Evolutionary conservation across 805 yeast species (phyloP).

Genomic region (Priceomyces fermenticarens): DNA sequence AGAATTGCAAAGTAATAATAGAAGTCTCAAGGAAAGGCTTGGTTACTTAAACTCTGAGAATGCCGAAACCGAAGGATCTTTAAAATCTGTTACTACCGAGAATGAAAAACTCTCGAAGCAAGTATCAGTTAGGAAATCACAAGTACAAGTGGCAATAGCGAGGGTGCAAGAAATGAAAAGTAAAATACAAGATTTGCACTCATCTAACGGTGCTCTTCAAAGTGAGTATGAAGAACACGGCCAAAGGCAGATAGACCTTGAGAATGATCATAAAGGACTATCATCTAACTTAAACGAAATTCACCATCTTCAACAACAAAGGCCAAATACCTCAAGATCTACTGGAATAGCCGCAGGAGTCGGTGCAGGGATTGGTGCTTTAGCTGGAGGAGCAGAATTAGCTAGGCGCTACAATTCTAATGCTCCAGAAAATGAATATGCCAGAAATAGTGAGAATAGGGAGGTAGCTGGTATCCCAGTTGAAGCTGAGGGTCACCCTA

Average conservation of each 20-base stretch:
- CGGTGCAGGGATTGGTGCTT: slow-evolving; percentile 17
- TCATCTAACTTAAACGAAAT: not conserved
- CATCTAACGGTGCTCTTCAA: slow-evolving; percentile 18
- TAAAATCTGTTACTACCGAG: slow-evolving; percentile 51
- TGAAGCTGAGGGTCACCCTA: slow-evolving; percentile 24
- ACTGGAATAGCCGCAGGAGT: slow-evolving; percentile 10
- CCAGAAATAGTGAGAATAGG: not conserved
- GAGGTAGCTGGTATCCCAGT: slow-evolving; percentile 17
- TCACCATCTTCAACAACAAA: not conserved
- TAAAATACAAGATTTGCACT: slow-evolving; percentile 25
- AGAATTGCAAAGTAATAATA: slow-evolving; percentile 65
- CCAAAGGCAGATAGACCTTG: slow-evolving; percentile 12
- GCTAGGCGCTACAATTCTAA: not conserved
- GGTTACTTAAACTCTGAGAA: slow-evolving; percentile 66
- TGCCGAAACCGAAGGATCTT: slow-evolving; percentile 53
- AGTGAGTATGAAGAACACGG: slow-evolving; percentile 18
- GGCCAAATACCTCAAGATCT: slow-evolving; percentile 1
- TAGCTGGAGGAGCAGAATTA: slow-evolving; percentile 6
- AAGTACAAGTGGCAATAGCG: slow-evolving; percentile 60
- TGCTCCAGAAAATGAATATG: not conserved
- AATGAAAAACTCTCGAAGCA: slow-evolving; percentile 62
- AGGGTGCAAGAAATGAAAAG: slow-evolving; percentile 38
- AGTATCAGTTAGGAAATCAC: slow-evolving; percentile 64
- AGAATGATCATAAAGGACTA: slow-evolving; percentile 3
- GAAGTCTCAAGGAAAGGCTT: slow-evolving; percentile 63